phyloP scores from a whole-genome alignment of 2,329 filamentous ascomycete genomes.

The Apiospora rasikravindrae region DNA sequence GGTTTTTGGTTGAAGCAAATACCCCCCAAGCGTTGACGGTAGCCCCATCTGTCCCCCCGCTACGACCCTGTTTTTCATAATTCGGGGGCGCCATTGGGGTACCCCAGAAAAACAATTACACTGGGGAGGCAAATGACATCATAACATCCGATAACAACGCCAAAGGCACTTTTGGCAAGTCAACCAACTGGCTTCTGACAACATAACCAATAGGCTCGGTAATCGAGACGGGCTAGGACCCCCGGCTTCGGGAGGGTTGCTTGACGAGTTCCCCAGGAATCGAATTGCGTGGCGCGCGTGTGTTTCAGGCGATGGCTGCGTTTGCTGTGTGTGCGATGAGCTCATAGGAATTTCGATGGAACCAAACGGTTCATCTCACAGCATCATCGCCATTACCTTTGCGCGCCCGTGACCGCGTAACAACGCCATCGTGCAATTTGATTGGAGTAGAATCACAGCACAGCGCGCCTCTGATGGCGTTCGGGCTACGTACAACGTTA shows the following conservation, averaged over 20 bases:
- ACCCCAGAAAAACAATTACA: background rate
- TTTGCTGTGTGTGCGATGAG: background rate
- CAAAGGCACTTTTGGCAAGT: background rate
- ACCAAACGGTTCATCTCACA: background rate
- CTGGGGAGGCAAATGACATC: background rate
- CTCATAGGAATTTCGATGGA: background rate
- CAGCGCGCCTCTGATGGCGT: background rate
- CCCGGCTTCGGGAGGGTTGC: background rate
- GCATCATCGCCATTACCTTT: background rate
- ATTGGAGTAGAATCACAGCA: background rate
- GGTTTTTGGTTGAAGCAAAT: too few species aligned
- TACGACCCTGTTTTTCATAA: background rate
- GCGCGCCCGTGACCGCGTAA: background rate
- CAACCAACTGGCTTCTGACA: background rate
- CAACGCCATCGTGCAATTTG: background rate
- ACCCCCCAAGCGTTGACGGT: background rate
- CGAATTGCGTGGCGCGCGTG: background rate
- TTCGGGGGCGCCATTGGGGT: background rate
- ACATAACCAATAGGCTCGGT: background rate
- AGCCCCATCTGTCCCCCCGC: background rate
- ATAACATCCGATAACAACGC: background rate
- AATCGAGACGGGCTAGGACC: background rate
- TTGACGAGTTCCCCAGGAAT: background rate
- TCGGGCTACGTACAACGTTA: background rate
- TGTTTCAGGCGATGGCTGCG: background rate